A percentile compares a stretch with the other conserved stretches of the same genome.
These are phyloP conservation scores for Curvularia verruculosa DNA, from an alignment of 2,329 filamentous ascomycete genomes.

Conservation along the genomic window DNA sequence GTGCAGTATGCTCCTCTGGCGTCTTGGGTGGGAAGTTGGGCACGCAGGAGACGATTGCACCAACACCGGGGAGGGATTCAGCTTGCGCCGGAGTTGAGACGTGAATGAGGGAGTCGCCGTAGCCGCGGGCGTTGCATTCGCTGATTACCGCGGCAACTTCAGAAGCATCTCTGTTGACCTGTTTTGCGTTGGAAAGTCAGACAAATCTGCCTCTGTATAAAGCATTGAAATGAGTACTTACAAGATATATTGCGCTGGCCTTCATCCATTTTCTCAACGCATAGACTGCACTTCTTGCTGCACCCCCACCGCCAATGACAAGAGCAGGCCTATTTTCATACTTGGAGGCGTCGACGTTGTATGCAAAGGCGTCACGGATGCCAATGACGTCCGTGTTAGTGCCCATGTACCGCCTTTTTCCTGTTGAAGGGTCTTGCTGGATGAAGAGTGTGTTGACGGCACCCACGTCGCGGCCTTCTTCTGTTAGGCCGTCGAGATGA, in stretches of 20 bases:
- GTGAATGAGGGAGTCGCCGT: slow-evolving; percentile 65
- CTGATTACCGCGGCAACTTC: slow-evolving; percentile 72
- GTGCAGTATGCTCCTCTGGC: slow-evolving; percentile 64
- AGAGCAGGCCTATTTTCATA: slow-evolving; percentile 69
- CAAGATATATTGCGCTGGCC: slow-evolving; percentile 73
- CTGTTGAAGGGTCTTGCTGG: slow-evolving; percentile 53
- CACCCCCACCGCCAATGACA: slow-evolving; percentile 78
- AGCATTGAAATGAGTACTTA: not conserved
- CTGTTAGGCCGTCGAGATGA: slow-evolving; percentile 74
- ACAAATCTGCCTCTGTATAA: not conserved
- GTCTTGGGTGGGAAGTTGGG: slow-evolving; percentile 76
- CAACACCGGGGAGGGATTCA: slow-evolving; percentile 61
- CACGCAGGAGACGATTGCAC: slow-evolving; percentile 74
- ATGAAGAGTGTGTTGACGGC: slow-evolving; percentile 82
- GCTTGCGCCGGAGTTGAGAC: slow-evolving; percentile 69
- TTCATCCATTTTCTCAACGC: slow-evolving; percentile 73
- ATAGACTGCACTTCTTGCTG: slow-evolving; percentile 78
- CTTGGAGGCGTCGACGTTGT: slow-evolving; percentile 53
- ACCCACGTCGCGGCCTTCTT: slow-evolving; percentile 74
- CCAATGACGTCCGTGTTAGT: slow-evolving; percentile 84
- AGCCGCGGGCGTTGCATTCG: slow-evolving; percentile 66
- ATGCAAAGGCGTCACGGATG: slow-evolving; percentile 71
- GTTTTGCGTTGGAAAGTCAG: not conserved
- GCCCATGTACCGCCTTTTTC: slow-evolving; percentile 65
- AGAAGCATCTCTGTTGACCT: slow-evolving; percentile 68